Base-by-base conservation (phyloP, 208 protist species). In the Angomonas deanei region DNA sequence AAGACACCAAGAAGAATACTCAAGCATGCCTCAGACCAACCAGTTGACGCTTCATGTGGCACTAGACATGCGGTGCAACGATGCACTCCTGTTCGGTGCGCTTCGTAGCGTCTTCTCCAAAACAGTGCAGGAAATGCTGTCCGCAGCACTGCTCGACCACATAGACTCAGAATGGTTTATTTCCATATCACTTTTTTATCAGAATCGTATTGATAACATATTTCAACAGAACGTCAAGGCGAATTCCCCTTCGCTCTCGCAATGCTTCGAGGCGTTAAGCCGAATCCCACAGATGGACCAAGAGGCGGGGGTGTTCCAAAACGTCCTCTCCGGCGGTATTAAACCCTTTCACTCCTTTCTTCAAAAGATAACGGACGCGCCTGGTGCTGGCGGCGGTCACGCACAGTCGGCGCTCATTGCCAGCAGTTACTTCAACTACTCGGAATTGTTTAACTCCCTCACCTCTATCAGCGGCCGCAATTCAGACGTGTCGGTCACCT, bases 381-480 rank as follows among this genome's bases (percentile, higher is more conserved):
- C 23, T 19, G 17, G 17, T 13, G 34, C 34, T 19, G 23, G 42
- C 19, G 17, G 17, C 42, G 8, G 17, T 19, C 4, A 10, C 19
- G 38, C 34, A 1, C 47, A 59, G 32, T 42, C 47, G 26, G 28
- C 49, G 33, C 23, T 84, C 26, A 34, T 84, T 26, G 68, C 46
- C 26, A 74, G 66, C 38, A 28, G 30, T 21, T 72, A 61, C 47
- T 36, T 77, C 3, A 38, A 49, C 26, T 47, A 70, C 52, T 47
- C 31, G 0, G 68, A 78, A 17, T 30, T 60, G 19, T 74, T 68
- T 30, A 38, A 68, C 15, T 64, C 59, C 10, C 64, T 82, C 13
- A 49, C 64, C 2, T 21, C 33, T 5, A 28, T 76, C 13, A 38
- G 61, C 47, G 48, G 28, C 30, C 38, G 33, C 10, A 34, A 46